Percentiles rank a stretch among this genome's conserved stretches.
Conservation (phyloP, 2,329 filamentous ascomycete genomes). For the Trichoderma arundinaceum region DNA sequence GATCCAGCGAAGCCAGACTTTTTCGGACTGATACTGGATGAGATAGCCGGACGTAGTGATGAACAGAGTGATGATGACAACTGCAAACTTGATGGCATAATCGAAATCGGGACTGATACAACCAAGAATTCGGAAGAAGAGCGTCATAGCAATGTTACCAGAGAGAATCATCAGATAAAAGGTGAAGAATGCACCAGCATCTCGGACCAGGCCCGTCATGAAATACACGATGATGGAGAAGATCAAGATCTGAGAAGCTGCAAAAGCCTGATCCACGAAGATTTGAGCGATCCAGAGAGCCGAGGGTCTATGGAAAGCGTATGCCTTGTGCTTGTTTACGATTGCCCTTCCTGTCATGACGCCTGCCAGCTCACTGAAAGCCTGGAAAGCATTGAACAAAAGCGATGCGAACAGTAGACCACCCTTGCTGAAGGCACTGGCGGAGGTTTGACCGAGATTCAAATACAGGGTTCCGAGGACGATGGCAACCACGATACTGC, state of each 20-base stretch:
- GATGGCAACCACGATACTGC: conserved; percentile 73
- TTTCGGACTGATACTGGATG: conserved; percentile 76
- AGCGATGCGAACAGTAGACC: conserved; percentile 81
- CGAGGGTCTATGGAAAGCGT: conserved; percentile 81
- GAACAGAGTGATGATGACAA: conserved; percentile 80
- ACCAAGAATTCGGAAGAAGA: conserved; percentile 78
- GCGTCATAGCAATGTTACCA: conserved; percentile 73
- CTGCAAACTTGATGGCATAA: conserved; percentile 81
- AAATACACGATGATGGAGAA: conserved; percentile 82
- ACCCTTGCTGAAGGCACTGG: conserved; percentile 79
- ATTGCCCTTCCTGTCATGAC: conserved; percentile 79
- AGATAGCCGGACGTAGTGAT: conserved; percentile 82
- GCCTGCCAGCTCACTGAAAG: conserved; percentile 75
- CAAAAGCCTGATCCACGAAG: conserved; percentile 75
- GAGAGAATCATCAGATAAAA: conserved; percentile 74
- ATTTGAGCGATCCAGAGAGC: conserved; percentile 86
- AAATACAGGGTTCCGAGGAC: conserved; percentile 82
- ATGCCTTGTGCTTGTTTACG: conserved; percentile 83
- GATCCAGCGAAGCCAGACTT: conserved; percentile 81
- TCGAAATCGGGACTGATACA: conserved; percentile 82
- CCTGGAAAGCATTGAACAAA: conserved; percentile 86
- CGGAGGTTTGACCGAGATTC: conserved; percentile 67
- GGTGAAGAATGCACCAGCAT: conserved; percentile 78
- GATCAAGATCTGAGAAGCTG: conserved; percentile 70
- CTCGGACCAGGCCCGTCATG: conserved; percentile 71